Conservation (phyloP, 1,139 yeast genomes). For the Kodamaea plutei region DNA sequence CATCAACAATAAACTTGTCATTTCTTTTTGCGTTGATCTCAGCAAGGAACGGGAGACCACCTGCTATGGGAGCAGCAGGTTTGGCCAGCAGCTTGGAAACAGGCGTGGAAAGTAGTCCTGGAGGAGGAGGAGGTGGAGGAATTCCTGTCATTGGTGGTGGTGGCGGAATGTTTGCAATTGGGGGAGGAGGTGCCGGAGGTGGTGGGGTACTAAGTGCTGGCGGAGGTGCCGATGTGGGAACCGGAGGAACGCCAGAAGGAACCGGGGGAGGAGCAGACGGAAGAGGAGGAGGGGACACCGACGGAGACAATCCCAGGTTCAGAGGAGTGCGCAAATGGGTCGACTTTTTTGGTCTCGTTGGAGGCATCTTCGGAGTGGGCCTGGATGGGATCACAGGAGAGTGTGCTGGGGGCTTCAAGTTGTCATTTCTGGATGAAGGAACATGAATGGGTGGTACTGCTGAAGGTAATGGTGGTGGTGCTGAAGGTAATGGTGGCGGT, state of each 20-base stretch:
- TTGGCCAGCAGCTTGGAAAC: slow-evolving; percentile 7
- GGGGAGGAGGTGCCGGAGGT: slow-evolving; percentile 19
- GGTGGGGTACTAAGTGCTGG: slow-evolving; percentile 12
- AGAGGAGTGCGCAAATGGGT: slow-evolving; percentile 23
- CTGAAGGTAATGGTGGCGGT: slow-evolving; percentile 17
- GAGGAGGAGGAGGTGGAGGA: slow-evolving; percentile 12
- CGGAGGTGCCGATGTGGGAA: slow-evolving; percentile 15
- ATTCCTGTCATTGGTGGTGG: slow-evolving; percentile 23
- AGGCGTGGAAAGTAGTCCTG: slow-evolving; percentile 3
- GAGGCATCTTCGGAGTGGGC: slow-evolving; percentile 24
- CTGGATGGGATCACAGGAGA: slow-evolving; percentile 5
- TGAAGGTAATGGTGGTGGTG: slow-evolving; percentile 28
- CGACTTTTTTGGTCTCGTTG: slow-evolving; percentile 29
- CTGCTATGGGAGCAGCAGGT: slow-evolving; percentile 19
- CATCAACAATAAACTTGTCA: slow-evolving; percentile 36
- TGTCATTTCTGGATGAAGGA: slow-evolving; percentile 5
- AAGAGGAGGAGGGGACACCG: slow-evolving; percentile 5
- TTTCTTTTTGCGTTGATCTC: slow-evolving; percentile 39
- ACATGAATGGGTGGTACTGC: slow-evolving; percentile 8
- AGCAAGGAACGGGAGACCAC: slow-evolving; percentile 39
- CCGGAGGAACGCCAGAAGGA: slow-evolving; percentile 13
- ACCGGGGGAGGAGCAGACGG: slow-evolving; percentile 15
- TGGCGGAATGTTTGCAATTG: slow-evolving; percentile 12
- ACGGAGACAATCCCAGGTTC: slow-evolving; percentile 3
- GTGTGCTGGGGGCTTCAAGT: slow-evolving; percentile 9